Evolutionary conservation across 768 basidiomycete species (phyloP).

Genomic region (Suillus alpinus): DNA sequence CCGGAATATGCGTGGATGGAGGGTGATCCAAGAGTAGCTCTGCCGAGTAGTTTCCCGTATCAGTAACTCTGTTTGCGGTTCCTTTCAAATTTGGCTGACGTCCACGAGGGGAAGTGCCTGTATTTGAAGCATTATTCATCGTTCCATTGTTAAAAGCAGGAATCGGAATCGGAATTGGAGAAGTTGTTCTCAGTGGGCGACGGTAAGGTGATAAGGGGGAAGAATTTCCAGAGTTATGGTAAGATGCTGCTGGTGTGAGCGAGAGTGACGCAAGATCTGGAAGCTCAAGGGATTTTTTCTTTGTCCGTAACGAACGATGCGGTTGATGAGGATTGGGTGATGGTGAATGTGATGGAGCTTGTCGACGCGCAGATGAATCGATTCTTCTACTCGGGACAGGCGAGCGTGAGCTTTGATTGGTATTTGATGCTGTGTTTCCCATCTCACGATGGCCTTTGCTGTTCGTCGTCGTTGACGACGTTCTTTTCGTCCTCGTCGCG

Average conservation of each 20-base stretch:
- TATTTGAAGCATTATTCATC: conserved; percentile 33
- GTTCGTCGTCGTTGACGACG: conserved; percentile 13
- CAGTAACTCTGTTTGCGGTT: conserved; percentile 21
- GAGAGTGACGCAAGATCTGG: conserved; percentile 64
- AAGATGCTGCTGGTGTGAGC: conserved; percentile 40
- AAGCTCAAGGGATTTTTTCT: conserved; percentile 73
- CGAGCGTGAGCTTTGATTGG: conserved; percentile 27
- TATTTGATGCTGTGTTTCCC: conserved; percentile 32
- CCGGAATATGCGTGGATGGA: conserved; percentile 43
- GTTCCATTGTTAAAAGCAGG: conserved; percentile 37
- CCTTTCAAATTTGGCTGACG: conserved; percentile 30
- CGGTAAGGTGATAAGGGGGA: conserved; percentile 42
- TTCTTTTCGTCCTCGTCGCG: conserved; percentile 17
- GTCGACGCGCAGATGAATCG: conserved; percentile 19
- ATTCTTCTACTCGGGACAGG: conserved; percentile 23
- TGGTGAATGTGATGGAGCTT: conserved; percentile 30
- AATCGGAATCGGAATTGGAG: conserved; percentile 49
- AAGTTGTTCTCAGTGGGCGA: conserved; percentile 40
- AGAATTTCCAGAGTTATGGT: conserved; percentile 34
- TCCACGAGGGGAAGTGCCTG: conserved; percentile 34
- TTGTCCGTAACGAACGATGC: conserved; percentile 60
- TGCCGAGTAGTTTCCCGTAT: conserved; percentile 34
- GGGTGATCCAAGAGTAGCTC: conserved; percentile 40
- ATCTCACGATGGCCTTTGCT: conserved; percentile 24
- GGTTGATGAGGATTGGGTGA: conserved; percentile 43